phyloP scores from a whole-genome alignment of 192 early-diverging fungal species.

The Backusella luteola region DNA sequence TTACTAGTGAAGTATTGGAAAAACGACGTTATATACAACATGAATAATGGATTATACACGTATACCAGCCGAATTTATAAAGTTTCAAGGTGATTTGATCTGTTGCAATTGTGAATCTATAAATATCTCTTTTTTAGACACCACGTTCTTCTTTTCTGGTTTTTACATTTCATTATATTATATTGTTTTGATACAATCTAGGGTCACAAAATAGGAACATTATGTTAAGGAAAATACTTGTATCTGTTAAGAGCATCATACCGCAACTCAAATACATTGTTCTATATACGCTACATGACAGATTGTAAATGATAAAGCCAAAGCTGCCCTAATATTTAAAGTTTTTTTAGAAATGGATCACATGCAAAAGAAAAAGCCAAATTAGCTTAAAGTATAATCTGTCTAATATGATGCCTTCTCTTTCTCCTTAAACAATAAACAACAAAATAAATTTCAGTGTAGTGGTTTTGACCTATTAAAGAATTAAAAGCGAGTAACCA shows the following conservation, averaged over 20 bases:
- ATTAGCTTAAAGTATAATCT: not conserved
- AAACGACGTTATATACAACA: not conserved
- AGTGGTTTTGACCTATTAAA: not conserved
- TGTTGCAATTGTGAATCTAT: not conserved
- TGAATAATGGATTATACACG: not conserved
- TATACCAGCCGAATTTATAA: not conserved
- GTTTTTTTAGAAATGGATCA: not conserved
- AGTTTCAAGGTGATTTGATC: not conserved
- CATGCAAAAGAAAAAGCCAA: not conserved
- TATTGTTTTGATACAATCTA: not conserved
- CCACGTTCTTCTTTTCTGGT: not conserved
- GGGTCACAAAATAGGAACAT: not conserved
- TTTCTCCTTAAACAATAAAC: not conserved
- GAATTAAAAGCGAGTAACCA: not conserved
- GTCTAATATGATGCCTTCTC: not conserved
- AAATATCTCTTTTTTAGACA: not conserved
- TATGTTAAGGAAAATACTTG: not conserved
- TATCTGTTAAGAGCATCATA: not conserved
- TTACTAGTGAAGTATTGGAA: not conserved
- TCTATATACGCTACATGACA: not conserved
- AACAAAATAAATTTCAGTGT: not conserved
- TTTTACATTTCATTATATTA: not conserved
- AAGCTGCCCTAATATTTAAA: not conserved
- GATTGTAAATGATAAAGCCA: not conserved
- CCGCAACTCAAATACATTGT: not conserved